Percentiles rank a stretch among this genome's conserved stretches.
phyloP scores from a whole-genome alignment of 2,329 filamentous ascomycete genomes.

The Colletotrichum graminicola region DNA sequence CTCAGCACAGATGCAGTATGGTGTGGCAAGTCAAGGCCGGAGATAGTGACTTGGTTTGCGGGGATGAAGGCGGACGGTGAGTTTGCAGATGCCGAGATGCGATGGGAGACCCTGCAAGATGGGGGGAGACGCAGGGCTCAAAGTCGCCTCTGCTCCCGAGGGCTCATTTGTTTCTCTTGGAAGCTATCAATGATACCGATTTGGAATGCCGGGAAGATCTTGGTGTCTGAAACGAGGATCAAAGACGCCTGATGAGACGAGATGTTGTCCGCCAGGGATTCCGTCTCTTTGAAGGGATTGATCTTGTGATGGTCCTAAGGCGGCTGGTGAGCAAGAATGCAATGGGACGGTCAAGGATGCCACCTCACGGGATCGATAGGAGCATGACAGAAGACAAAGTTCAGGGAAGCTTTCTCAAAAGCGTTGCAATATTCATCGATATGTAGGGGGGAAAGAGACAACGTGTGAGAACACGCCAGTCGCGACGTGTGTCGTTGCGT shows the following conservation, averaged over 20 bases:
- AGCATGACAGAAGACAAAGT: background rate
- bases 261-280: slow-evolving; percentile 32
- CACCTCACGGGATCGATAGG: slow-evolving; percentile 16
- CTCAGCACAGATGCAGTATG: slow-evolving; percentile 40
- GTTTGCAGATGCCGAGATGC: slow-evolving; percentile 25
- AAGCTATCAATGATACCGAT: slow-evolving; percentile 10
- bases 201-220: slow-evolving; percentile 28
- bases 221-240: slow-evolving; percentile 37
- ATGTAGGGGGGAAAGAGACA: slow-evolving; percentile 8
- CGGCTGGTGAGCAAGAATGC: slow-evolving; percentile 2
- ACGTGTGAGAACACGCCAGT: slow-evolving; percentile 6
- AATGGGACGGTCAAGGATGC: slow-evolving; percentile 18
- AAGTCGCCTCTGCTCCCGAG: slow-evolving; percentile 27
- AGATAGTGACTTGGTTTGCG: slow-evolving; percentile 30
- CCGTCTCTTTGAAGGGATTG: slow-evolving; percentile 18
- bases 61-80: slow-evolving; percentile 18
- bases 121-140: slow-evolving; percentile 10
- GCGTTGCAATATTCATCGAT: background rate
- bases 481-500: slow-evolving; percentile 41
- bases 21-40: slow-evolving; percentile 35
- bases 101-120: slow-evolving; percentile 35
- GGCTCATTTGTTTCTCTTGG: slow-evolving; percentile 21
- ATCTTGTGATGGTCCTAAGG: slow-evolving; percentile 11
- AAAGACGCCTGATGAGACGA: slow-evolving; percentile 25
- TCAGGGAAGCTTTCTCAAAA: background rate